phyloP scores from a whole-genome alignment of 805 yeast species.

The Hanseniaspora mollemarum region DNA sequence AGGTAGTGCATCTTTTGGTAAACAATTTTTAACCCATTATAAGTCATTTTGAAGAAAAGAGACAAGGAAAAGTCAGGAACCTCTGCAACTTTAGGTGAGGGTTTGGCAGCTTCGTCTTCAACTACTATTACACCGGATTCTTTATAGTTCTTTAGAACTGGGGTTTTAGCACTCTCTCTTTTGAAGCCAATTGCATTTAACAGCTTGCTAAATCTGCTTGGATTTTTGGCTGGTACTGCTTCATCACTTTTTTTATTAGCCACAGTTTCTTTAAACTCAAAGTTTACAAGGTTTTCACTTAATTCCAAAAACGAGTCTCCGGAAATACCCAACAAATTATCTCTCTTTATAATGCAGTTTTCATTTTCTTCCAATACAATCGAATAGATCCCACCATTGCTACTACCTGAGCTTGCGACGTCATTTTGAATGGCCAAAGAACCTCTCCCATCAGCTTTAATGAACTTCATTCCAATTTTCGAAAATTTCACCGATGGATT shows the following conservation, averaged over 20 bases:
- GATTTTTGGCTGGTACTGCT: background rate
- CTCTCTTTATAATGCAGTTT: constrained; percentile 25
- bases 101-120: constrained; percentile 1
- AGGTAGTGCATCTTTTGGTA: constrained; percentile 15
- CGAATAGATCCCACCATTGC: constrained; percentile 20
- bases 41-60: constrained; percentile 18
- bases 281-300: constrained; percentile 18
- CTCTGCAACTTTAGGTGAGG: constrained; percentile 1
- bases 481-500: constrained; percentile 1
- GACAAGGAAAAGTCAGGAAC: constrained; percentile 19
- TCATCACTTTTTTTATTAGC: background rate
- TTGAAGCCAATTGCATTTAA: background rate
- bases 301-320: constrained; percentile 27
- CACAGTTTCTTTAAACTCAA: constrained; percentile 6
- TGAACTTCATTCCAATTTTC: constrained; percentile 20
- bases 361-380: constrained; percentile 24
- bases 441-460: constrained; percentile 27
- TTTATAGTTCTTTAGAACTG: background rate
- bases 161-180: background rate
- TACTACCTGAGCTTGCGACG: constrained; percentile 21
- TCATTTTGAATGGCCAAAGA: constrained; percentile 24
- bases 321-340: constrained; percentile 26
- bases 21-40: constrained; percentile 5
- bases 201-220: background rate
- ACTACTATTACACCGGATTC: background rate